These are phyloP conservation scores for Amanita phalloides DNA, from an alignment of 768 basidiomycete species.

Conservation along the genomic window DNA sequence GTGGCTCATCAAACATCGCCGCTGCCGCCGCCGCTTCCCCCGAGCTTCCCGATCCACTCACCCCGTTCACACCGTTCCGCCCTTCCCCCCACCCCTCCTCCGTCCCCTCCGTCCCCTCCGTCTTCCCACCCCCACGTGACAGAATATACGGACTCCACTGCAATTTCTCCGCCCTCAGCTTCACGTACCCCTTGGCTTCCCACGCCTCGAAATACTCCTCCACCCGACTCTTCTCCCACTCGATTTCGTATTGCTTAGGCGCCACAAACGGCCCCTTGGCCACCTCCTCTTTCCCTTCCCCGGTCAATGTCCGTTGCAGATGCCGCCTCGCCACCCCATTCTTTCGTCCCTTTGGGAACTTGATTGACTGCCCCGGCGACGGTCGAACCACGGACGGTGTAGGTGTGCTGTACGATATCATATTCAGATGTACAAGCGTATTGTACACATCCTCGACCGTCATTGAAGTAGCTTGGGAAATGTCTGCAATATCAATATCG, in stretches of 20 bases:
- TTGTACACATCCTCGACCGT: slow-evolving; percentile 80
- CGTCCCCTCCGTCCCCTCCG: slow-evolving; percentile 3
- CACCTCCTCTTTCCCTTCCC: slow-evolving; percentile 30
- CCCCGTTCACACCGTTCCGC: neutral
- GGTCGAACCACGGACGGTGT: slow-evolving; percentile 46
- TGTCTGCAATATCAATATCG: slow-evolving; percentile 39
- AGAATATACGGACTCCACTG: slow-evolving; percentile 94
- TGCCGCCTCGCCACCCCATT: slow-evolving; percentile 57
- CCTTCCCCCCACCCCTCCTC: neutral
- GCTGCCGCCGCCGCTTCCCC: slow-evolving; percentile 19
- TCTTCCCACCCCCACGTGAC: slow-evolving; percentile 25
- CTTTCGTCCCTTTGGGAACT: slow-evolving; percentile 55
- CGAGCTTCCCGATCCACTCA: slow-evolving; percentile 23
- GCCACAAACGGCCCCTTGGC: slow-evolving; percentile 46
- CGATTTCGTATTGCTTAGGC: slow-evolving; percentile 63
- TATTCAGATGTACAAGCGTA: slow-evolving; percentile 60
- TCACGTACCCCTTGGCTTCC: slow-evolving; percentile 71
- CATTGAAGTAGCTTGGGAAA: slow-evolving; percentile 80
- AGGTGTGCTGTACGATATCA: slow-evolving; percentile 52
- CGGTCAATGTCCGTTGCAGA: slow-evolving; percentile 47
- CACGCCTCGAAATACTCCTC: slow-evolving; percentile 54
- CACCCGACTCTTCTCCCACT: slow-evolving; percentile 62
- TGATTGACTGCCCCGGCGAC: slow-evolving; percentile 72
- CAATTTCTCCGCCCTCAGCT: slow-evolving; percentile 69
- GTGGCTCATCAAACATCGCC: slow-evolving; percentile 2